These are phyloP conservation scores for Acanthamoeba lenticulata DNA, from an alignment of 208 protist species.

Conservation along the genomic window DNA sequence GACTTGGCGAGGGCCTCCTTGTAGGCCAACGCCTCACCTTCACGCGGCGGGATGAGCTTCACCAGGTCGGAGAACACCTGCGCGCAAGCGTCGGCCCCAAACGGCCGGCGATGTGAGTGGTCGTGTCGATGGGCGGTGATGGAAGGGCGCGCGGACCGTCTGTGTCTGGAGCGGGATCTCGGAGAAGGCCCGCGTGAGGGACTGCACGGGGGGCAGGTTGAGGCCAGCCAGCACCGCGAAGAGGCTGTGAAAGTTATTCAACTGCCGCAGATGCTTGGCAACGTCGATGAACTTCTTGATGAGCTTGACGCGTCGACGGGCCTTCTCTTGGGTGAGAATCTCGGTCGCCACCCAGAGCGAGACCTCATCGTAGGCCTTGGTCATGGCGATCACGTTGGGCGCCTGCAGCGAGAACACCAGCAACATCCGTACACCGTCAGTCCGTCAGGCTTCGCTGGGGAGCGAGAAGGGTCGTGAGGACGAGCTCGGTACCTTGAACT, in stretches of 20 bases:
- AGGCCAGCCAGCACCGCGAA: constrained; percentile 44
- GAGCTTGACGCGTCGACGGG: constrained; percentile 67
- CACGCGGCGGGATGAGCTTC: background rate
- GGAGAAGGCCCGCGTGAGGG: background rate
- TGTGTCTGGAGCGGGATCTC: constrained; percentile 10
- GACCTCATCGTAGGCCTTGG: constrained; percentile 81
- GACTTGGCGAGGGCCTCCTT: background rate
- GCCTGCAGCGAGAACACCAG: background rate
- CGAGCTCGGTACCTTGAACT: constrained; percentile 59
- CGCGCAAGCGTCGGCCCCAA: background rate
- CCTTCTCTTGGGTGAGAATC: constrained; percentile 70
- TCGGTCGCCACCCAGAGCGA: constrained; percentile 78
- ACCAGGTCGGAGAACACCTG: constrained; percentile 19
- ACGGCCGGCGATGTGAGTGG: too few relatives aligned
- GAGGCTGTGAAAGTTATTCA: constrained; percentile 28
- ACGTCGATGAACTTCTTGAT: constrained; percentile 83
- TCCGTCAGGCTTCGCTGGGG: background rate
- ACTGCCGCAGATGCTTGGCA: constrained; percentile 58
- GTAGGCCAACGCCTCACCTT: background rate
- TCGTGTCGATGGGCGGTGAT: too few relatives aligned
- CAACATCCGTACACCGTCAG: too few relatives aligned
- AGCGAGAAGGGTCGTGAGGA: background rate
- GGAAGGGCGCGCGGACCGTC: background rate
- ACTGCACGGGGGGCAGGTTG: background rate
- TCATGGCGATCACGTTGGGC: constrained; percentile 81